Evolutionary conservation across 2,329 filamentous ascomycete species (phyloP), one percentile per base, ranked within the genome.

Genomic region (Alternaria sp.): DNA sequence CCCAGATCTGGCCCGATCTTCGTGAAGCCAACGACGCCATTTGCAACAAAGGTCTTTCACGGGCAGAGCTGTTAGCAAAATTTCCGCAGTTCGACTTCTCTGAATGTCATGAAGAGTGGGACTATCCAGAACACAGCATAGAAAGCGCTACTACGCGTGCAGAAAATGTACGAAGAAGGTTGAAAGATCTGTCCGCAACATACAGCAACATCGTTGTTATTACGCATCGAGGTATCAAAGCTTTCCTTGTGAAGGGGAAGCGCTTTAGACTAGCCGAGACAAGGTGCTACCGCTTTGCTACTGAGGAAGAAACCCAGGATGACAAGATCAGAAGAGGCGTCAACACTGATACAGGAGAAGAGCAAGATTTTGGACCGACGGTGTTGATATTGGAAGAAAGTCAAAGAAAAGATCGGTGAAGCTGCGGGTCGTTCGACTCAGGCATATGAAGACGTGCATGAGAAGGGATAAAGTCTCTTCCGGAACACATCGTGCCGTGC

Each of bases 1-100:
- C 61, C 4, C 63, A 70, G 38, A 67, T 69, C 30, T 69, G 64
- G 69, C 66, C 68, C 1, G 63, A 69, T n/a, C 64, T 71, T 18
- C 60, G 65, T n/a, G 67, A 70, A 63, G 49, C 61, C 5, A 39
- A 68, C 43, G 59, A 68, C n/a, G 54, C 59, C 2, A 52, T 55
- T 2, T 69, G 63, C 54, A 71, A 70, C 58, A 63, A 65, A 34
- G 65, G 64, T 4, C 36, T 61, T 4, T 54, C 61, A 14, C 65
- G 67, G 2, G 18, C 49, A 14, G 62, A 65, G 5, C 20, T 73
- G 9, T 18, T 42, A 4, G 11, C 48, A 0, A 62, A 49, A 14
- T 69, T 65, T 30, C 65, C 66, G 0, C 61, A 67, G 12, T 63
- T 73, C 16, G 60, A 73, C 26, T 70, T 71, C 24, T 57, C 62